These are phyloP conservation scores for Rhizomucor pusillus DNA, from an alignment of 371 early-diverging fungal species.

Conservation along the genomic window DNA sequence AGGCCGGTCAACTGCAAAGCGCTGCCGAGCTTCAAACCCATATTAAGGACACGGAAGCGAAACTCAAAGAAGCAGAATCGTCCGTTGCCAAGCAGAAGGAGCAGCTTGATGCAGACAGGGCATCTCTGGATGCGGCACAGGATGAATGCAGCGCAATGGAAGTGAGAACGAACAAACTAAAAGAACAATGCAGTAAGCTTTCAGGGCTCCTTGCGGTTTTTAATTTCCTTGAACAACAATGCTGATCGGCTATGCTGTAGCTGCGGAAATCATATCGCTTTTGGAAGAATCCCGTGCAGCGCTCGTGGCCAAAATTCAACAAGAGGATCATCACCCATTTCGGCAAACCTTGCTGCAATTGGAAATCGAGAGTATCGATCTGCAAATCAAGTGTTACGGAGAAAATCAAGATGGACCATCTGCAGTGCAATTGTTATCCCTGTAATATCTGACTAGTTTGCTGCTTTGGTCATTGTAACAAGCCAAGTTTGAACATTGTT, in stretches of 20 bases:
- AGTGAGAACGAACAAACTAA: not conserved
- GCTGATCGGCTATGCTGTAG: too few relatives aligned
- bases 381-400: not conserved
- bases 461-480: too few relatives aligned
- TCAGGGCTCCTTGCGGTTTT: not conserved
- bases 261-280: not conserved
- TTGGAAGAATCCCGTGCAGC: not conserved
- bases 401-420: not conserved
- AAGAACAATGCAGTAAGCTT: not conserved
- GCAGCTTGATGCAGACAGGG: not conserved
- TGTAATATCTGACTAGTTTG: not conserved
- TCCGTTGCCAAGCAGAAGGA: conserved; percentile 1
- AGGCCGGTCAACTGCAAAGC: conserved; percentile 11
- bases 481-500: too few relatives aligned
- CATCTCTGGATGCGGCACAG: not conserved
- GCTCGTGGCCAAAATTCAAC: not conserved
- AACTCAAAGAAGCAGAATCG: not conserved
- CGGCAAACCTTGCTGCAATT: not conserved
- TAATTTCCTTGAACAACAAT: not conserved
- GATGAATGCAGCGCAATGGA: not conserved
- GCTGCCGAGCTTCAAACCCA: conserved; percentile 9
- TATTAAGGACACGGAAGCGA: conserved; percentile 1
- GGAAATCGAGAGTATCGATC: not conserved
- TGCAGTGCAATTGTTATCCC: not conserved
- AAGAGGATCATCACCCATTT: not conserved